Evolutionary conservation across 202 grass and related monocot species (phyloP).

Genomic region (Elaeis oleifera): DNA sequence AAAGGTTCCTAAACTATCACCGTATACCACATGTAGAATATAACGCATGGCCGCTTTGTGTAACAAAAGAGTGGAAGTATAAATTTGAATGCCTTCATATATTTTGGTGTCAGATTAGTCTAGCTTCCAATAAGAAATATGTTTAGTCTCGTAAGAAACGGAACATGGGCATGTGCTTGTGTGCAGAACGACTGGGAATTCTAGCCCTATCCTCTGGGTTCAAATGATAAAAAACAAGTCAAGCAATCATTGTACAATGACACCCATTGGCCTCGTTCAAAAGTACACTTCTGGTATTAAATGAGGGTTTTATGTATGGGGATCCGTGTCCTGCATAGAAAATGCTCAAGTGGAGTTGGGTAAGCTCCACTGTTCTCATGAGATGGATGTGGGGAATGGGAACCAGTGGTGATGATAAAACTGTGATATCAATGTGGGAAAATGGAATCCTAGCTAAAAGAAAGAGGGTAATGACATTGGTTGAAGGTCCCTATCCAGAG

Average conservation of each 20-base stretch:
- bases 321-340: not conserved
- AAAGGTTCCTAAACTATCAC: not conserved
- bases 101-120: no score
- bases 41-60: no score
- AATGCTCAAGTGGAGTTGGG: not conserved
- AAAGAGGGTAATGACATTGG: not conserved
- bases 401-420: not conserved
- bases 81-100: no score
- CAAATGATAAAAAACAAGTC: not conserved
- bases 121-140: no score
- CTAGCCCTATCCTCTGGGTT: not conserved
- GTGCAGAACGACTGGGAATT: not conserved
- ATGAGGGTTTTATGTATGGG: not conserved
- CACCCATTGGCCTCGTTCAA: constrained; percentile 1
- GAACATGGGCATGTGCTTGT: not conserved
- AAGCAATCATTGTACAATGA: constrained; percentile 11
- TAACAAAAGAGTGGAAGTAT: no score
- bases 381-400: no score
- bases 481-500: not conserved
- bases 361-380: not conserved
- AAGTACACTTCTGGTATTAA: not conserved
- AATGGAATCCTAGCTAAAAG: no score
- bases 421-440: not conserved
- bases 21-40: no score
- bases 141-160: not conserved